Evolutionary conservation across 1,139 yeast species (phyloP).

Genomic region (Candida freyschussii): DNA sequence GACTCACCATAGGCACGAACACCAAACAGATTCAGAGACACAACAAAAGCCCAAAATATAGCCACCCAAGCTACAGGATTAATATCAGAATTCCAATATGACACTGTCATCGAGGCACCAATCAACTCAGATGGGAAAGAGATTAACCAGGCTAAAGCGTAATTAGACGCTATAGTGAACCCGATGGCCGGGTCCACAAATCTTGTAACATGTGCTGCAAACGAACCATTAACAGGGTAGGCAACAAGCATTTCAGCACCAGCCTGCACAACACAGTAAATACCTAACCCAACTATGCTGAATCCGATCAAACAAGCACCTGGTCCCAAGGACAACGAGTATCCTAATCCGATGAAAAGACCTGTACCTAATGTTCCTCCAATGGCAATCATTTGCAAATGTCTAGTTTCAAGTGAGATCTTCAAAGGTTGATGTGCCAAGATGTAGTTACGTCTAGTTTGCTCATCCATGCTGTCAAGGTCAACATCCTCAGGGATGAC

Average conservation of each 20-base stretch:
- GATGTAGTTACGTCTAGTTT: slow-evolving; percentile 41
- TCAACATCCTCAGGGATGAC: slow-evolving; percentile 36
- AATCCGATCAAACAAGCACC: slow-evolving; percentile 61
- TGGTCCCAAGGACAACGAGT: slow-evolving; percentile 50
- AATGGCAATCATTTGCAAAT: slow-evolving; percentile 54
- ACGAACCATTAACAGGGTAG: slow-evolving; percentile 67
- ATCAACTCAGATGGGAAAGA: slow-evolving; percentile 80
- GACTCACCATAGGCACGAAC: slow-evolving; percentile 67
- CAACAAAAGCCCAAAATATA: slow-evolving; percentile 45
- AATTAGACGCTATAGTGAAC: slow-evolving; percentile 76
- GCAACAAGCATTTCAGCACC: slow-evolving; percentile 77
- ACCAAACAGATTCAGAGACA: slow-evolving; percentile 51
- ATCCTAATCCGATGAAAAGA: slow-evolving; percentile 45
- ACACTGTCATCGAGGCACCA: slow-evolving; percentile 69
- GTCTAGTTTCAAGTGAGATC: slow-evolving; percentile 41
- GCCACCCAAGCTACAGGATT: slow-evolving; percentile 65
- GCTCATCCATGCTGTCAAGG: slow-evolving; percentile 48
- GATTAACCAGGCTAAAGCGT: slow-evolving; percentile 83
- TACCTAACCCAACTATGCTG: slow-evolving; percentile 58
- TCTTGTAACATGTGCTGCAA: slow-evolving; percentile 51
- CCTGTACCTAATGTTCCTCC: slow-evolving; percentile 57
- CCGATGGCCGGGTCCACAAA: slow-evolving; percentile 71
- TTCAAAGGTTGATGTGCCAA: slow-evolving; percentile 41
- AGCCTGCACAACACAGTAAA: slow-evolving; percentile 63
- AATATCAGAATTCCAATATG: slow-evolving; percentile 66